Percentiles rank a stretch among this genome's conserved stretches.
phyloP scores from a whole-genome alignment of 2,329 filamentous ascomycete genomes.

The Cytospora schulzeri region DNA sequence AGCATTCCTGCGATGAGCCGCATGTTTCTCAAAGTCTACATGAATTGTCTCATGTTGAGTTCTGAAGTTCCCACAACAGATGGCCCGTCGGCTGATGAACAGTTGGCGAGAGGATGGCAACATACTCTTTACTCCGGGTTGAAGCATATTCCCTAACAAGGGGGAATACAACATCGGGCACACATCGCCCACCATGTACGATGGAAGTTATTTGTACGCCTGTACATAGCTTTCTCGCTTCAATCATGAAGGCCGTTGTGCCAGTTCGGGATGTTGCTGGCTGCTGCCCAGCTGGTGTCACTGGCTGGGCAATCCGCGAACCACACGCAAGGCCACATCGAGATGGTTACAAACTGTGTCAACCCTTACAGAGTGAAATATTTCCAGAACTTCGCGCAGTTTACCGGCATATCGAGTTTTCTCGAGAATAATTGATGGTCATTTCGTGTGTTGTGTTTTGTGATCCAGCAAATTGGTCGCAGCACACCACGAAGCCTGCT shows the following conservation, averaged over 20 bases:
- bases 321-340: background rate
- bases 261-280: background rate
- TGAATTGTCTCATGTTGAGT: background rate
- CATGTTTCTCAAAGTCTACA: background rate
- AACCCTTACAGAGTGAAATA: too few relatives aligned
- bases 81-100: background rate
- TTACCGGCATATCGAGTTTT: background rate
- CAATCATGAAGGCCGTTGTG: background rate
- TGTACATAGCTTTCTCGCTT: background rate
- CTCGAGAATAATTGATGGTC: background rate
- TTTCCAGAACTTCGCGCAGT: too few relatives aligned
- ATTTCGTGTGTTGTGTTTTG: too few relatives aligned
- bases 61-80: background rate
- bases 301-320: background rate
- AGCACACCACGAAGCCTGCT: background rate
- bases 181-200: too few relatives aligned
- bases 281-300: background rate
- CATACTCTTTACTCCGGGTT: background rate
- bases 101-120: background rate
- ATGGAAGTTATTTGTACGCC: background rate
- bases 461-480: too few relatives aligned
- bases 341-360: too few relatives aligned
- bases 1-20: constrained; percentile 11
- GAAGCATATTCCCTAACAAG: background rate
- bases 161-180: background rate